Evolutionary conservation across 106 monocot species (phyloP).

Genomic region (Xerophyta viscosa): DNA sequence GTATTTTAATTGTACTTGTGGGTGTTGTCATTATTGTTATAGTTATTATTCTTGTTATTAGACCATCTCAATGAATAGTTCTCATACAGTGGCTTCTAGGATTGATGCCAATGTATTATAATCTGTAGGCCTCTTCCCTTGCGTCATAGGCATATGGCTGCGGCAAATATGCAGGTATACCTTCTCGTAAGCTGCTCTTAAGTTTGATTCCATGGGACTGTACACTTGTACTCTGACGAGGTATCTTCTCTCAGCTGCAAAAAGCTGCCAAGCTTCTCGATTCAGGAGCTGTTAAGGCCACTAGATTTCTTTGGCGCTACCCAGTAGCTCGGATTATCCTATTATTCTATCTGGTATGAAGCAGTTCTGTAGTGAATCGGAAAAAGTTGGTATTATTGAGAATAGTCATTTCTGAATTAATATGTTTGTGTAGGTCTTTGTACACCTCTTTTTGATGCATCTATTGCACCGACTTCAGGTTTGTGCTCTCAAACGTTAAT

Average conservation of each 20-base stretch:
- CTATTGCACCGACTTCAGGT: slow-evolving; percentile 93
- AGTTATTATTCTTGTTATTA: neutral
- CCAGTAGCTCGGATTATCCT: slow-evolving; percentile 77
- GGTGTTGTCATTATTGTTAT: too few species aligned
- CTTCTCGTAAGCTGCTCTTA: neutral
- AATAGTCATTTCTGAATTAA: too few species aligned
- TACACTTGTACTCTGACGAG: neutral
- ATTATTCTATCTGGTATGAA: slow-evolving; percentile 85
- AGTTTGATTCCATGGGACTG: neutral
- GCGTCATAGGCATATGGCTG: slow-evolving; percentile 82
- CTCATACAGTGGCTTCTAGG: neutral
- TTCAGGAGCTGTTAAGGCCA: slow-evolving; percentile 90
- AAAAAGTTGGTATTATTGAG: too few species aligned
- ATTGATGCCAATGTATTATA: neutral
- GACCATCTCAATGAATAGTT: neutral
- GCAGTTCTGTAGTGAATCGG: too few species aligned
- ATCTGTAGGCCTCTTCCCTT: slow-evolving; percentile 78
- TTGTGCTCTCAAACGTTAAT: too few species aligned
- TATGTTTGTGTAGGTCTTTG: slow-evolving; percentile 57
- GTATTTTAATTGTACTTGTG: too few species aligned
- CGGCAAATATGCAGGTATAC: slow-evolving; percentile 71
- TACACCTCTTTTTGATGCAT: slow-evolving; percentile 95
- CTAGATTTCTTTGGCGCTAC: slow-evolving; percentile 91
- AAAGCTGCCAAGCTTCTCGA: slow-evolving; percentile 90
- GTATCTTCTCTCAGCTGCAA: slow-evolving; percentile 55